These are phyloP conservation scores for Ensete ventricosum DNA, from an alignment of 176 grass and related monocot genomes.

Conservation along the genomic window DNA sequence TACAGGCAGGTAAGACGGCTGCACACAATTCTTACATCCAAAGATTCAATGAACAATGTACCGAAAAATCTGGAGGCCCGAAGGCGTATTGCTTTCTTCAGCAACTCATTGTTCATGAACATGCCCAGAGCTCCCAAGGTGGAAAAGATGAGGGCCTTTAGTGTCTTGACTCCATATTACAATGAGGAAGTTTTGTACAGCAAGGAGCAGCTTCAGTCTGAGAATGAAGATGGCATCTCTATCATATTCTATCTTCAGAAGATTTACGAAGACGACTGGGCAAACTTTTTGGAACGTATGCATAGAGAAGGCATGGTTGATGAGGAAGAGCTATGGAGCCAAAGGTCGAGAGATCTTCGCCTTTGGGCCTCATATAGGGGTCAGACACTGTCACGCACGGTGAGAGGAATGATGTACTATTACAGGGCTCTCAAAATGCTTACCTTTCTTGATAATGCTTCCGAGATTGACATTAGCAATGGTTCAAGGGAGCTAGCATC, in stretches of 20 bases:
- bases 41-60: slow-evolving; percentile 80
- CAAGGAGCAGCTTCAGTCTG: slow-evolving; percentile 73
- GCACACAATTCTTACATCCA: slow-evolving; percentile 74
- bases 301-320: slow-evolving; percentile 60
- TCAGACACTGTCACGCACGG: slow-evolving; percentile 74
- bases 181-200: slow-evolving; percentile 88
- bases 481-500: slow-evolving; percentile 60
- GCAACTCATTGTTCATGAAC: slow-evolving; percentile 98
- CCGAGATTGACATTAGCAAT: slow-evolving; percentile 67
- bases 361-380: slow-evolving; percentile 93
- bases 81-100: slow-evolving; percentile 81
- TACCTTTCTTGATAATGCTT: slow-evolving; percentile 80
- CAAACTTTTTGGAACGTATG: slow-evolving; percentile 78
- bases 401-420: slow-evolving; percentile 98
- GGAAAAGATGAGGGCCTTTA: slow-evolving; percentile 92
- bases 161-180: slow-evolving; percentile 92
- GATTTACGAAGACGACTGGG: slow-evolving; percentile 87
- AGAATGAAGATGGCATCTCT: slow-evolving; percentile 92
- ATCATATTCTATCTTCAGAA: slow-evolving; percentile 81
- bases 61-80: slow-evolving; percentile 84
- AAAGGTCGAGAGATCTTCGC: slow-evolving; percentile 49
- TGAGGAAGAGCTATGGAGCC: slow-evolving; percentile 44
- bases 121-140: slow-evolving; percentile 88
- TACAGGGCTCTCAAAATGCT: slow-evolving; percentile 96
- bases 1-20: slow-evolving; percentile 71